Evolutionary conservation across 495 filamentous ascomycete species (phyloP), one percentile per base, ranked within the genome.

Genomic region (Hypoxylon cercidicola): DNA sequence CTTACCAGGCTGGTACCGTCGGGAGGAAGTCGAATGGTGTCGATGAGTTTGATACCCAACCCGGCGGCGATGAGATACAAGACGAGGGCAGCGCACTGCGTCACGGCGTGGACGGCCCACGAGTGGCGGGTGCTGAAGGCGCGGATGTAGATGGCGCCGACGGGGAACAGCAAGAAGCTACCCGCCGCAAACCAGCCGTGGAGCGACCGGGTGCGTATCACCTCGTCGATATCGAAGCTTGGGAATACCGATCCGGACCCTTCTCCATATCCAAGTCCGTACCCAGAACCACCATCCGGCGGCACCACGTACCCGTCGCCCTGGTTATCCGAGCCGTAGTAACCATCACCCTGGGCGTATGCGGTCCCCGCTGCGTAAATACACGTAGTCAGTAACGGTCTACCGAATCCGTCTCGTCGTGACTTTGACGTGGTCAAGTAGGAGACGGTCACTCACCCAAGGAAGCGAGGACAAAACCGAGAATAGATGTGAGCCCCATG

Each of bases 91-190:
- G 88, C 56, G 0, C 84, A 18, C 73, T 93, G 90, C 5, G 80
- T 56, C 0, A 72, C 46, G 1, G 76, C 85, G 74, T 93, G 90
- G 1, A 85, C 41, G 45, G 71, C 64, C 15, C 79, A 54, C 1
- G 74, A 55, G 23, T 59, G 43, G 0, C 68, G 71, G 21, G 74
- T 68, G 3, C 79, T 75, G 8, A 83, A 63, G 0, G 84, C 39
- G n/a, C 86, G 82, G 57, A 89, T 78, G 18, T 82, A 50, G 34
- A 85, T 76, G 0, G 85, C 79, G 20, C 87, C 87, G 32, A 78
- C 60, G 10, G 86, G 86, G 59, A 88, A 86, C 6, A 86, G 62
- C 7, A 76, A 75, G 64, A 87, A 84, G 30, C 80, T 75, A 7
- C 80, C 44, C 18, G 70, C 44, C 16, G 72, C 79, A 7, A 82